These are phyloP conservation scores for Fusarium agapanthi DNA, from an alignment of 2,329 filamentous ascomycete species.

Conservation along the genomic window DNA sequence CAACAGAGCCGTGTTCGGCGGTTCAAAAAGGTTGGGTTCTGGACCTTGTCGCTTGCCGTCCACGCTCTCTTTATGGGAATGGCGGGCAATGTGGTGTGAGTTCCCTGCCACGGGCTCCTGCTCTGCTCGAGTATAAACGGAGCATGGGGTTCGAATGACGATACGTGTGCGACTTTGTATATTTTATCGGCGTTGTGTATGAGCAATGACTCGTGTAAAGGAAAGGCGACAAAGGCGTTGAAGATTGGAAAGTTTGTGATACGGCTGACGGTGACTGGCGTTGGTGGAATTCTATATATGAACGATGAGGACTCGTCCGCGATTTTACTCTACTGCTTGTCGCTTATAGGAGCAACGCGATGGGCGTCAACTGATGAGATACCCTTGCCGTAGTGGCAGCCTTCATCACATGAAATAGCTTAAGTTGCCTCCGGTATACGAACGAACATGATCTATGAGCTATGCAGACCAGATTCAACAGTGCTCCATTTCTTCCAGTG, in stretches of 20 bases:
- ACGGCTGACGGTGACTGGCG: conserved; percentile 3
- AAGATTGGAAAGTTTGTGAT: conserved; percentile 6
- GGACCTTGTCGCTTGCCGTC: conserved; percentile 90
- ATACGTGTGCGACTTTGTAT: conserved; percentile 24
- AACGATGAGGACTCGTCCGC: conserved; percentile 8
- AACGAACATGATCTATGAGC: conserved; percentile 24
- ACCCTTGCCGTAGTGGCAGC: conserved; percentile 24
- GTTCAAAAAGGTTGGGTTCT: conserved; percentile 95
- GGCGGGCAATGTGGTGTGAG: conserved; percentile 77
- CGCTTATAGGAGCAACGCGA: conserved; percentile 1
- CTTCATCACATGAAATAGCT: conserved; percentile 16
- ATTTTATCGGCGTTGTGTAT: conserved; percentile 7
- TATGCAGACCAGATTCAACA: neutral
- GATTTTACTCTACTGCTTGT: conserved; percentile 17
- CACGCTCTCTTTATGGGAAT: conserved; percentile 96
- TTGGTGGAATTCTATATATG: conserved; percentile 14
- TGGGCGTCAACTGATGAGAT: conserved; percentile 28
- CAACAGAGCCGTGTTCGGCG: conserved; percentile 85
- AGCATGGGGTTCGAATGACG: conserved; percentile 7
- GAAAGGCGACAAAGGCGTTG: conserved; percentile 34
- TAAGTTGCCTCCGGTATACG: conserved; percentile 7
- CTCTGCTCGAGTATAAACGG: conserved; percentile 11
- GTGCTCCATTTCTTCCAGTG: neutral
- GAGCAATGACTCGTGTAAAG: conserved; percentile 16
- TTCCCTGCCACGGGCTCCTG: neutral